A percentile compares a stretch with the other conserved stretches of the same genome.
phyloP scores from a whole-genome alignment of 345 rosid species.

The Lagerstroemia speciosa region DNA sequence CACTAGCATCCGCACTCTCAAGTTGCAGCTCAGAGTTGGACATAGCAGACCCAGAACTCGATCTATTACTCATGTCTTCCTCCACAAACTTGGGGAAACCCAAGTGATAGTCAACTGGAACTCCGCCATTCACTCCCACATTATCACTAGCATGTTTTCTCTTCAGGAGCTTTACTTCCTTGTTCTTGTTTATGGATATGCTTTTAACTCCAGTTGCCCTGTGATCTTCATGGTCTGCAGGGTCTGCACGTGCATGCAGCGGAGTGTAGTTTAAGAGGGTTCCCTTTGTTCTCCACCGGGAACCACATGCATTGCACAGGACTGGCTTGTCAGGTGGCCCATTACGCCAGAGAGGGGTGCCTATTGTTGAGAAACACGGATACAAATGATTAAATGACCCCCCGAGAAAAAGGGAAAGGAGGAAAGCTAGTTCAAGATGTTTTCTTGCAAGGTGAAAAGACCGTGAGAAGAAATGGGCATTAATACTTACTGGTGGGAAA shows the following conservation, averaged over 20 bases:
- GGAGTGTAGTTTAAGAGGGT: slow-evolving; percentile 82
- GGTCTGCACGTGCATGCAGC: slow-evolving; percentile 62
- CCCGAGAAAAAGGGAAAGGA: neutral
- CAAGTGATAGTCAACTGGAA: slow-evolving; percentile 35
- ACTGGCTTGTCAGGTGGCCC: slow-evolving; percentile 99
- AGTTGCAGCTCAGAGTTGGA: slow-evolving; percentile 90
- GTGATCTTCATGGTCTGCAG: slow-evolving; percentile 50
- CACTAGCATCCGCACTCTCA: slow-evolving; percentile 76
- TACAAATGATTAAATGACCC: neutral
- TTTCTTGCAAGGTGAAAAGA: neutral
- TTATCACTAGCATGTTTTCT: slow-evolving; percentile 58
- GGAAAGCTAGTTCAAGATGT: neutral
- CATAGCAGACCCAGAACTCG: slow-evolving; percentile 95
- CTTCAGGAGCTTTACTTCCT: slow-evolving; percentile 63
- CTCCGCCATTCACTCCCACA: slow-evolving; percentile 27
- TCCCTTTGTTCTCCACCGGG: slow-evolving; percentile 89
- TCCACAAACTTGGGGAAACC: slow-evolving; percentile 51
- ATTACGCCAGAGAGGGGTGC: slow-evolving; percentile 95
- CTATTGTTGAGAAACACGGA: slow-evolving; percentile 25
- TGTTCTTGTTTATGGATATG: slow-evolving; percentile 49
- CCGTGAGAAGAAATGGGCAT: neutral
- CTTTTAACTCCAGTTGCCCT: slow-evolving; percentile 42
- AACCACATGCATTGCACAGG: slow-evolving; percentile 97
- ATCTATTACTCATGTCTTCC: slow-evolving; percentile 84
- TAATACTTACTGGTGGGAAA: neutral